A percentile compares a stretch with the other conserved stretches of the same genome.
Conservation (phyloP, 1,139 yeast genomes). For the Meyerozyma elateridarum region DNA sequence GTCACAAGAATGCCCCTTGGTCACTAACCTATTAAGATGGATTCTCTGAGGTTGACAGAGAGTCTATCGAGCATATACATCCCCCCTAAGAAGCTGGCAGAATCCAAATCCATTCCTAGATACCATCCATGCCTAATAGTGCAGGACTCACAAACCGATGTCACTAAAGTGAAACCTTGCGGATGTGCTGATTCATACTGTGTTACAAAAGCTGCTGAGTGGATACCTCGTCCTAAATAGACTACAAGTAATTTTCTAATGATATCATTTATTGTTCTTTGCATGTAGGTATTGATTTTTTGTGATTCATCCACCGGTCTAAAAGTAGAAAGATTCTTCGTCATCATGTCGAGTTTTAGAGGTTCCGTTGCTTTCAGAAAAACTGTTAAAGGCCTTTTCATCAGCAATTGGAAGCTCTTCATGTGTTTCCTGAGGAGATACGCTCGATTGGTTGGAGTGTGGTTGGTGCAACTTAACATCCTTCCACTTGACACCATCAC, state of each 20-base stretch:
- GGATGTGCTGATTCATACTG: slow-evolving; percentile 45
- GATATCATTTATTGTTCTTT: no score
- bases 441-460: no score
- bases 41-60: background rate
- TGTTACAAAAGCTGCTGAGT: slow-evolving; percentile 37
- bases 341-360: no score
- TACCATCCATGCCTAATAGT: slow-evolving; percentile 45
- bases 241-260: background rate
- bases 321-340: slow-evolving; percentile 2
- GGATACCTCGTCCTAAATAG: slow-evolving; percentile 33
- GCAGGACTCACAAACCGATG: slow-evolving; percentile 41
- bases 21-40: background rate
- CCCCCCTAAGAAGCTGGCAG: background rate
- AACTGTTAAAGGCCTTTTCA: no score
- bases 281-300: no score
- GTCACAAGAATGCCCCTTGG: no score
- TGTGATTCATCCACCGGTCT: no score
- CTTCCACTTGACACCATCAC: slow-evolving; percentile 13
- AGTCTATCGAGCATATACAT: slow-evolving; percentile 2
- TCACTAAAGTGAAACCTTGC: slow-evolving; percentile 33
- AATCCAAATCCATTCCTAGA: slow-evolving; percentile 23
- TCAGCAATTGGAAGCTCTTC: no score
- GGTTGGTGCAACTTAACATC: background rate
- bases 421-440: no score
- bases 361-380: no score